Evolutionary conservation across 495 filamentous ascomycete genomes (phyloP), one percentile per base, ranked within the genome.

Genomic region (Lophiotrema nucula): DNA sequence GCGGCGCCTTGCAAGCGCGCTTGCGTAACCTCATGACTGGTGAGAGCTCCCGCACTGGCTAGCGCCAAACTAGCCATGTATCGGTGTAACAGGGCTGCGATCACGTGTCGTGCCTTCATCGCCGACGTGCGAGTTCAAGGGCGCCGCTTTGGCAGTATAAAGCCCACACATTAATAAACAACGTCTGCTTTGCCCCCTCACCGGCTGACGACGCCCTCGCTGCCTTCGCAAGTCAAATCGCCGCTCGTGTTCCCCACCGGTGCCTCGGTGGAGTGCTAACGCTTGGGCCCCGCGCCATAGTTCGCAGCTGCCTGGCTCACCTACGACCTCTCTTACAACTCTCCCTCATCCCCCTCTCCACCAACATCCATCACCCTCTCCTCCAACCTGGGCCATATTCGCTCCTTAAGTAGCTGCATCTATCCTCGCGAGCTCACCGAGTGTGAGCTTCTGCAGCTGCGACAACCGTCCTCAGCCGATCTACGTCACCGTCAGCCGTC

Each of bases 401-500:
- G 6, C 28, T 48, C 26, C 24, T 53, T 25, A n/a, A 15, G 8
- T 48, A 27, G 19, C 53, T 38, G 23, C 53, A 35, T 47, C 52
- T 39, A 15, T 25, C 42, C 53, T 50, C 62, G 38, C 23, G 25
- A 4, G 22, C 37, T 39, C 38, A 24, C 21, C 6, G 39, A 43
- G 21, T 16, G 26, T 43, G 54, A 42, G 51, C 10, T 54, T 39
- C 42, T 46, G 56, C 35, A 25, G 57, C 39, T 16, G 18, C 38
- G 44, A 24, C 31, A 25, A 18, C 49, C 46, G 19, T 27, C 8
- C 15, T 31, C 19, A 4, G 22, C 13, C 43, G 28, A 31, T 35
- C n/a, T n/a, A 55, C 54, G 54, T 48, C 50, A 54, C 57, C 19
- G 11, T 43, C 39, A n/a, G 39, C 39, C 58, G 53, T 68, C 62